Evolutionary conservation across 225 moss, liverwort and hornwort genomes (phyloP).

Genomic region (Polytrichum formosum): DNA sequence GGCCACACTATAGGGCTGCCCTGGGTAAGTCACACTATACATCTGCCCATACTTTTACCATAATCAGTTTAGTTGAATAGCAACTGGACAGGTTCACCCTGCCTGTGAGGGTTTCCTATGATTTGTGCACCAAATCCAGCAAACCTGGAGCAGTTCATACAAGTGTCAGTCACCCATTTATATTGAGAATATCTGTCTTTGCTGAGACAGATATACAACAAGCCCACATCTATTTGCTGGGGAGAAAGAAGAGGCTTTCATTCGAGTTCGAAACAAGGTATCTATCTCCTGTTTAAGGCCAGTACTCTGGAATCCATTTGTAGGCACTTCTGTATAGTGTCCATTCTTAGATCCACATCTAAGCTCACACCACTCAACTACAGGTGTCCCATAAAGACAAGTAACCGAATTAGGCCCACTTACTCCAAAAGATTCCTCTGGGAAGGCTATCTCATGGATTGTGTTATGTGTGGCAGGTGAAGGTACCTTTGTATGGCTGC

Average conservation of each 20-base stretch:
- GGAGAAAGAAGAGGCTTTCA: slow-evolving; percentile 67
- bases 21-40: too few relatives aligned
- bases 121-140: too few relatives aligned
- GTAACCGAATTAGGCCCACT: too few relatives aligned
- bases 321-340: background rate
- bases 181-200: background rate
- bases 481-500: slow-evolving; percentile 86
- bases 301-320: background rate
- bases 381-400: too few relatives aligned
- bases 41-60: too few relatives aligned
- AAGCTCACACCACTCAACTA: too few relatives aligned
- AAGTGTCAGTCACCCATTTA: background rate
- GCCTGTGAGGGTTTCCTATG: background rate
- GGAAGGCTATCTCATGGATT: background rate
- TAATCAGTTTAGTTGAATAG: background rate
- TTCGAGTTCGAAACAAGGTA: slow-evolving; percentile 80
- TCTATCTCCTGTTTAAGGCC: background rate
- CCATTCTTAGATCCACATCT: too few relatives aligned
- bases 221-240: slow-evolving; percentile 87
- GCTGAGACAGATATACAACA: slow-evolving; percentile 72
- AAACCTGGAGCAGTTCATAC: too few relatives aligned
- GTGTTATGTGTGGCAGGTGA: slow-evolving; percentile 57
- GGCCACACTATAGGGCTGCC: too few relatives aligned
- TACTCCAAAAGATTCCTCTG: background rate
- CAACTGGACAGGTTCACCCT: background rate